phyloP scores from a whole-genome alignment of 2,329 filamentous ascomycete genomes.

The Sporothrix schenckii region DNA sequence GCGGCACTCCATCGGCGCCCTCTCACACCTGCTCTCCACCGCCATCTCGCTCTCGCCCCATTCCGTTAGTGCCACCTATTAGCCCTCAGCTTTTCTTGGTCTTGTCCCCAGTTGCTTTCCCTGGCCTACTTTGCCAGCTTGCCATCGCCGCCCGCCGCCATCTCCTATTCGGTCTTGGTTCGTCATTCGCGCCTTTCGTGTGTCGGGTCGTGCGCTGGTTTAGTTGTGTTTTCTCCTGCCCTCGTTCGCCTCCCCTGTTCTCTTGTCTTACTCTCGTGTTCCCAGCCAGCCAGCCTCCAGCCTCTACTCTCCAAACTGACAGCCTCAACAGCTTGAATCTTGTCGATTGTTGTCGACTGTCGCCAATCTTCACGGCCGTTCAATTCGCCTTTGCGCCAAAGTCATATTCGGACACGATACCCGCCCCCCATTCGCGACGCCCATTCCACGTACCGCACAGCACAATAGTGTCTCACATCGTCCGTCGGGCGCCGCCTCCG shows the following conservation, averaged over 20 bases:
- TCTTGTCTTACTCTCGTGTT: neutral
- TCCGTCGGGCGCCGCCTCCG: neutral
- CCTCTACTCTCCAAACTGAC: neutral
- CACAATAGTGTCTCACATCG: neutral
- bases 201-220: slow-evolving; percentile 18
- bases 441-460: slow-evolving; percentile 4
- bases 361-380: neutral
- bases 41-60: slow-evolving; percentile 22
- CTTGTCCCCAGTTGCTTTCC: slow-evolving; percentile 7
- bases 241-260: slow-evolving; percentile 18
- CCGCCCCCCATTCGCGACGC: slow-evolving; percentile 3
- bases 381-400: neutral
- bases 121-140: slow-evolving; percentile 4
- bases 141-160: slow-evolving; percentile 22
- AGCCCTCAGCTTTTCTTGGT: slow-evolving; percentile 29
- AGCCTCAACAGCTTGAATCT: neutral
- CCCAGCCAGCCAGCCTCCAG: neutral
- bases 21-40: slow-evolving; percentile 17
- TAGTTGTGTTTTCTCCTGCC: slow-evolving; percentile 14
- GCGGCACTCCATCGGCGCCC: slow-evolving; percentile 8
- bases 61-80: slow-evolving; percentile 26
- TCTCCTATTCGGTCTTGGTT: slow-evolving; percentile 22
- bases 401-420: neutral
- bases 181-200: neutral
- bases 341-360: slow-evolving; percentile 3